These are phyloP conservation scores for Gymnopus androsaceus DNA, from an alignment of 1,284 basidiomycete species.

Conservation along the genomic window DNA sequence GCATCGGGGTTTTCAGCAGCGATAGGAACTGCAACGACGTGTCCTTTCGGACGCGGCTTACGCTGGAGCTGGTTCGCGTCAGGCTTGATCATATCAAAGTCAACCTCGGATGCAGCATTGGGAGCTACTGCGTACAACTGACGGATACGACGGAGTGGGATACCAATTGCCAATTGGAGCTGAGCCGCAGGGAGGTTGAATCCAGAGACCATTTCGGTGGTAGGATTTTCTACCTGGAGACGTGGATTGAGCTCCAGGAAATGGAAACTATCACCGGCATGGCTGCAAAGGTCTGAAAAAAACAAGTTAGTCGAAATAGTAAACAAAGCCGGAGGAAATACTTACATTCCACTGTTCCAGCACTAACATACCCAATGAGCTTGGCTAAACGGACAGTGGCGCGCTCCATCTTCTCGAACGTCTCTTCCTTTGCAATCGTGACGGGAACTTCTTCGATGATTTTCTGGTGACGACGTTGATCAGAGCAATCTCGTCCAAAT, in stretches of 20 bases:
- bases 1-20: constrained; percentile 99
- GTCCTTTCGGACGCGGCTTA: constrained; percentile 95
- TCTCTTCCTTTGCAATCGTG: constrained; percentile 90
- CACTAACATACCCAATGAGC: constrained; percentile 98
- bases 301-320: constrained; percentile 10
- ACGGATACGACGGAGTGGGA: constrained; percentile 94
- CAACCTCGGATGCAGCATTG: constrained; percentile 86
- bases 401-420: constrained; percentile 97
- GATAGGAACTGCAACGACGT: constrained; percentile 98
- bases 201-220: constrained; percentile 99
- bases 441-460: constrained; percentile 99
- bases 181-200: constrained; percentile 98
- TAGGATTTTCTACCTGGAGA: constrained; percentile 99
- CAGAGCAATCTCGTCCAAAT: constrained; percentile 99
- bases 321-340: constrained; percentile 11
- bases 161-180: constrained; percentile 97
- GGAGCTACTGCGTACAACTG: constrained; percentile 94
- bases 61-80: constrained; percentile 88
- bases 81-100: constrained; percentile 93
- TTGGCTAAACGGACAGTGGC: constrained; percentile 97
- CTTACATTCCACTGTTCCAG: constrained; percentile 97
- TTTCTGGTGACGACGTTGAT: constrained; percentile 99
- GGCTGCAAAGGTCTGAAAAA: constrained; percentile 92
- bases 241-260: constrained; percentile 99
- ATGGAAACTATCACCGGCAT: constrained; percentile 90